phyloP scores from a whole-genome alignment of 805 yeast genomes.

The Babjeviella inositovora region DNA sequence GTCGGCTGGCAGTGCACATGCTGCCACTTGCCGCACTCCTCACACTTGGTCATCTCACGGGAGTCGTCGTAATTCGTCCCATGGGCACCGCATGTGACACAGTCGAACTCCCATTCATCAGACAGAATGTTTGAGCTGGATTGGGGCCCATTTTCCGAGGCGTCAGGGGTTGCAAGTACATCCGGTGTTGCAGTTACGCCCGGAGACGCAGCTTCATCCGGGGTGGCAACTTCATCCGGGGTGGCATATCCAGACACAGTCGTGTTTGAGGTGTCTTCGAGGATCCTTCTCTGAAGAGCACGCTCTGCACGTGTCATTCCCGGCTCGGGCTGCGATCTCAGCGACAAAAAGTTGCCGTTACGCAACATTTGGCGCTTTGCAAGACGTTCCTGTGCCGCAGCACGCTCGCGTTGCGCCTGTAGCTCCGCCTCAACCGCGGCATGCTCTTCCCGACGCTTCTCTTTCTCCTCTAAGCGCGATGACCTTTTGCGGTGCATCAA shows the following conservation, averaged over 20 bases:
- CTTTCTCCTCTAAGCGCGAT: constrained; percentile 54
- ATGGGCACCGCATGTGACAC: constrained; percentile 17
- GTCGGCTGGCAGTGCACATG: constrained; percentile 18
- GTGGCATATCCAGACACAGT: no score
- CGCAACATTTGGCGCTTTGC: constrained; percentile 19
- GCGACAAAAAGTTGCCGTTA: constrained; percentile 9
- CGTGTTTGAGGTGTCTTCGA: no score
- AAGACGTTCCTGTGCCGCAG: constrained; percentile 26
- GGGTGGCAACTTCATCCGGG: neutral
- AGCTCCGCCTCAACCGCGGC: constrained; percentile 25
- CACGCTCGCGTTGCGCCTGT: constrained; percentile 23
- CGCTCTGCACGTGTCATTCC: constrained; percentile 17
- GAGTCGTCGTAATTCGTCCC: constrained; percentile 21
- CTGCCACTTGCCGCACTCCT: constrained; percentile 19
- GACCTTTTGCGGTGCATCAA: constrained; percentile 61
- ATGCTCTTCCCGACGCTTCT: constrained; percentile 33
- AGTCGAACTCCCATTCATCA: constrained; percentile 18
- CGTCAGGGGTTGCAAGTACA: neutral
- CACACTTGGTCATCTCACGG: constrained; percentile 14
- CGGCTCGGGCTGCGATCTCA: constrained; percentile 14
- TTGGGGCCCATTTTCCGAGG: neutral
- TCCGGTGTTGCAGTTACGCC: neutral
- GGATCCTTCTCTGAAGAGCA: constrained; percentile 6
- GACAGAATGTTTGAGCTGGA: constrained; percentile 1
- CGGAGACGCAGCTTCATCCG: constrained; percentile 1